phyloP scores from a whole-genome alignment of 352 stramenopile genomes.

The Globisporangium lucens region DNA sequence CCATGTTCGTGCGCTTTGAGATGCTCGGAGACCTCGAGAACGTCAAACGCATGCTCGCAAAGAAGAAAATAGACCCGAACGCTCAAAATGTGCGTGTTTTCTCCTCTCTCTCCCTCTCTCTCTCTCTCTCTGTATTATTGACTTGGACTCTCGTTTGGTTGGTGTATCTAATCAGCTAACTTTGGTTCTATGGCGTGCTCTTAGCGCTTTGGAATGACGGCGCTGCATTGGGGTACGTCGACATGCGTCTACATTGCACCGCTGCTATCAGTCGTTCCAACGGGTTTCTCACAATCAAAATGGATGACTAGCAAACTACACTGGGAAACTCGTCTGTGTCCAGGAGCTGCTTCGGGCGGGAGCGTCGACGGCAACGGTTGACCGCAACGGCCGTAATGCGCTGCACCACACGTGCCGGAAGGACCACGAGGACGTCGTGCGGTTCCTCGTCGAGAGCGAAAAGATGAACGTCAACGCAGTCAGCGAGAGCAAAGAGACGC shows the following conservation, averaged over 20 bases:
- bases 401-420: slow-evolving; percentile 73
- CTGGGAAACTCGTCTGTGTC: slow-evolving; percentile 46
- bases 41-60: slow-evolving; percentile 46
- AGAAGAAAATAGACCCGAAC: slow-evolving; percentile 46
- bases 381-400: slow-evolving; percentile 61
- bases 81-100: slow-evolving; percentile 45
- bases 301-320: slow-evolving; percentile 34
- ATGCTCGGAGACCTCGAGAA: slow-evolving; percentile 46
- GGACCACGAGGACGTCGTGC: slow-evolving; percentile 58
- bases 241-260: background rate
- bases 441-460: slow-evolving; percentile 36
- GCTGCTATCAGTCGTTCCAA: too few relatives aligned
- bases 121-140: background rate
- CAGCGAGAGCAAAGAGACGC: slow-evolving; percentile 69
- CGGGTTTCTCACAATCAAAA: too few relatives aligned
- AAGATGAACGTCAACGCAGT: slow-evolving; percentile 54
- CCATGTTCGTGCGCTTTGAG: slow-evolving; percentile 52
- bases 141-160: background rate
- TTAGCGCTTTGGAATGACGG: slow-evolving; percentile 80
- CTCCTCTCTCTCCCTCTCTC: background rate
- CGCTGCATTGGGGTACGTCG: slow-evolving; percentile 75
- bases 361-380: slow-evolving; percentile 28
- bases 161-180: background rate
- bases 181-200: background rate
- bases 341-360: slow-evolving; percentile 52